Evolutionary conservation across 345 rosid genomes (phyloP), one percentile per base, ranked within the genome.

Genomic region (Ceriops decandra): DNA sequence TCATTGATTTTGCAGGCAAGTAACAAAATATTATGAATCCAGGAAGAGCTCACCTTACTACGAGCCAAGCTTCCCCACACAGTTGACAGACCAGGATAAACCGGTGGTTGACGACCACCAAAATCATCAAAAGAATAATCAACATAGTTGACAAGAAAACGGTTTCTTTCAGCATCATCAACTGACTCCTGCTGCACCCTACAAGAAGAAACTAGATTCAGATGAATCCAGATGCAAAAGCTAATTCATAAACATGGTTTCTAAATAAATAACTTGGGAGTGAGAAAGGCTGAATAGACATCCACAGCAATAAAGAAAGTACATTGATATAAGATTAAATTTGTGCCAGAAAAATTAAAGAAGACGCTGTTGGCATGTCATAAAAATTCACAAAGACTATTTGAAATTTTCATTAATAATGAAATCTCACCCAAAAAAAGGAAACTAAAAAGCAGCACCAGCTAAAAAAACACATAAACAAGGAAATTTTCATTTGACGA

Each of bases 51-150:
- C 76, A 91, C 99, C 99, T 95, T 95, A 79, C 99, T 95, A 70
- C 99, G 91, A 78, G 99, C 99, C 80, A 95, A 84, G 86, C 99
- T 95, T 67, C 99, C 97, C 97, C 97, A 95, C 52, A 95, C 99
- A 38, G 97, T 92, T 59, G 96, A 88, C 79, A 95, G 82, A 68
- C 99, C 99, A 56, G 99, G 96, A 82, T 95, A 95, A 70, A 95
- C 99, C 0, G 99, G 97, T 72, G 95, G 87, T 66, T 95, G 99
- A 76, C 89, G 93, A 74, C 99, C 96, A 67, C 96, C 99, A 86
- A 95, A 95, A 79, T 95, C 99, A 86, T 95, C 97, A 82, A 95
- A 95, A 72, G 95, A 92, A 81, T 82, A 89, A 85, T 95, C 99
- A 57, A 89, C 96, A 68, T 85, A 95, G 82, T 88, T 88, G 72